phyloP scores from a whole-genome alignment of 1,284 basidiomycete genomes.

The Earliella scabrosa region DNA sequence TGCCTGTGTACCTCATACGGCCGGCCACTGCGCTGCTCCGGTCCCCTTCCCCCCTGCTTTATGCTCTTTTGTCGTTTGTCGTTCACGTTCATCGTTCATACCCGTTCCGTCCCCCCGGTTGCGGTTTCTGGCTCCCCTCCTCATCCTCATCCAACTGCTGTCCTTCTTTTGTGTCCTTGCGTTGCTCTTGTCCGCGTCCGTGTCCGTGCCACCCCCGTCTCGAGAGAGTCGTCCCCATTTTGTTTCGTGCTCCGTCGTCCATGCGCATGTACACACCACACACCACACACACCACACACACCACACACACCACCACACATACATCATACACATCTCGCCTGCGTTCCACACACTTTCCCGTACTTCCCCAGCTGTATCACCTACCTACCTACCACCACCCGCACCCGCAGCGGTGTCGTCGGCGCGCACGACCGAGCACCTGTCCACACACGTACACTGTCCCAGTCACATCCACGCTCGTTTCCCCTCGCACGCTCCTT shows the following conservation, averaged over 20 bases:
- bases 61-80: neutral
- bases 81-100: neutral
- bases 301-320: constrained; percentile 7
- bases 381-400: neutral
- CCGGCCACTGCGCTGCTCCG: too few relatives aligned
- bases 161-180: constrained; percentile 7
- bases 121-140: too few relatives aligned
- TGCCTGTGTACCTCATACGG: neutral
- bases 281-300: neutral
- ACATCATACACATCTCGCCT: neutral
- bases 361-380: neutral
- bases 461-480: neutral
- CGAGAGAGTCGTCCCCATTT: constrained; percentile 3
- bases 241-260: neutral
- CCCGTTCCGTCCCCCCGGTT: too few relatives aligned
- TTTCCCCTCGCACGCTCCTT: neutral
- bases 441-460: neutral
- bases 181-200: neutral
- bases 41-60: neutral
- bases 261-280: constrained; percentile 6
- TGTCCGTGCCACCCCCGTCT: neutral
- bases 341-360: neutral
- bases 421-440: too few relatives aligned
- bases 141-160: constrained; percentile 10
- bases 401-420: too few relatives aligned